A percentile compares a stretch with the other conserved stretches of the same genome.
phyloP scores from a whole-genome alignment of 148 eudicot species.

The Fagopyrum tataricum region DNA sequence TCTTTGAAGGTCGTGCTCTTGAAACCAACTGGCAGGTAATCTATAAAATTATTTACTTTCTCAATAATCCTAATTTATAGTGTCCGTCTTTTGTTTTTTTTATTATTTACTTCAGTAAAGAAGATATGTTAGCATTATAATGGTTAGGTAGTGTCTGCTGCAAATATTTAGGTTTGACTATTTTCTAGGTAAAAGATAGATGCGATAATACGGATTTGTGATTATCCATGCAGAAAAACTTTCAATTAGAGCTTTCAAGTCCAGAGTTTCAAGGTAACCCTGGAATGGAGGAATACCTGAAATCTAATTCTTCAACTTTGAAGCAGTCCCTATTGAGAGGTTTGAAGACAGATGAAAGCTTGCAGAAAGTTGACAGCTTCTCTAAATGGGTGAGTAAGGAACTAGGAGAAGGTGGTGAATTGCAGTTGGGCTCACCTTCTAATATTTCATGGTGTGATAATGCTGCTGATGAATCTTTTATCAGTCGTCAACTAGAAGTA shows the following conservation, averaged over 20 bases:
- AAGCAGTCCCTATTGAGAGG: constrained; percentile 34
- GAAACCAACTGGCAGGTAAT: constrained; percentile 29
- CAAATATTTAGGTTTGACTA: neutral
- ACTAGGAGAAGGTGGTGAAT: constrained; percentile 43
- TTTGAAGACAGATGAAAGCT: constrained; percentile 29
- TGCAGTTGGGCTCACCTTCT: constrained; percentile 39
- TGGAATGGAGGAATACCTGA: constrained; percentile 15
- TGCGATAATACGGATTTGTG: neutral
- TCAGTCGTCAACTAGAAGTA: constrained; percentile 24
- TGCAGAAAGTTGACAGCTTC: constrained; percentile 67
- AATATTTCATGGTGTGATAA: constrained; percentile 44
- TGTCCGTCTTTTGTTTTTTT: neutral
- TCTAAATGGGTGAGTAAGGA: constrained; percentile 63
- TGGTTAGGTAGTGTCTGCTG: neutral
- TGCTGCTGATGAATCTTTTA: constrained; percentile 39
- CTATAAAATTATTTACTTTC: neutral
- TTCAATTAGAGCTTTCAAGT: constrained; percentile 21
- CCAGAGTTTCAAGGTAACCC: constrained; percentile 21
- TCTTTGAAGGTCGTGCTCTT: constrained; percentile 18
- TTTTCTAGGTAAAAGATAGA: neutral
- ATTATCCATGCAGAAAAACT: constrained; percentile 27
- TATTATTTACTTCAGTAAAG: neutral
- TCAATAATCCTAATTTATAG: neutral
- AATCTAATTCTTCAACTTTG: constrained; percentile 15
- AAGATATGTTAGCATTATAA: neutral